phyloP scores from a whole-genome alignment of 306 rosid genomes.

The Spatholobus suberectus region DNA sequence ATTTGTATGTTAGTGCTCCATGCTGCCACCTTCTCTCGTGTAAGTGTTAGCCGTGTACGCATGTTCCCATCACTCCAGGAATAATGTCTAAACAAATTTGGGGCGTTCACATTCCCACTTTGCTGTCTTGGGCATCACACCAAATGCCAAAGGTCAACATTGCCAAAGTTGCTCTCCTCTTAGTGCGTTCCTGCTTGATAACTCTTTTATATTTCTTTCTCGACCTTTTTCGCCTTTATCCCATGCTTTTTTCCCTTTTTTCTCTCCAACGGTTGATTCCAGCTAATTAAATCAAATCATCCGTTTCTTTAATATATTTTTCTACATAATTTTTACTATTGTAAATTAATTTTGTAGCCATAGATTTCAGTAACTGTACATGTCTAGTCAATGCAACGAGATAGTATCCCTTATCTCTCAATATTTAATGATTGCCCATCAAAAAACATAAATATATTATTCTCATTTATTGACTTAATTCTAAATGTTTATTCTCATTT shows the following conservation, averaged over 20 bases:
- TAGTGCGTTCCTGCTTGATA: not conserved
- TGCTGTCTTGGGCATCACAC: not conserved
- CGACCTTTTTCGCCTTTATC: no score
- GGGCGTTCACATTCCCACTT: not conserved
- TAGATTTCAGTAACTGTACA: not conserved
- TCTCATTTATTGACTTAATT: not conserved
- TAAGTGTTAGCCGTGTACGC: no score
- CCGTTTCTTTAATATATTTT: not conserved
- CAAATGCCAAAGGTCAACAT: not conserved
- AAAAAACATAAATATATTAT: no score
- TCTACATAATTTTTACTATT: no score
- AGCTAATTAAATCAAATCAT: not conserved
- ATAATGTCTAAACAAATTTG: not conserved
- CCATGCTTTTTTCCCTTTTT: not conserved
- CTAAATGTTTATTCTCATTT: not conserved
- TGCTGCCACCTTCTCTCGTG: no score
- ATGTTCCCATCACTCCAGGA: not conserved
- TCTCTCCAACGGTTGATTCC: not conserved
- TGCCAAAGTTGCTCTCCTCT: not conserved
- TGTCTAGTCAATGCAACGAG: not conserved
- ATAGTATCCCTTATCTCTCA: no score
- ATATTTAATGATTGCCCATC: no score
- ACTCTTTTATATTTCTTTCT: no score
- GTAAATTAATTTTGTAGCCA: no score
- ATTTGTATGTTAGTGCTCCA: not conserved